phyloP scores from a whole-genome alignment of 192 early-diverging fungal species.

The Polychytrium aggregatum region DNA sequence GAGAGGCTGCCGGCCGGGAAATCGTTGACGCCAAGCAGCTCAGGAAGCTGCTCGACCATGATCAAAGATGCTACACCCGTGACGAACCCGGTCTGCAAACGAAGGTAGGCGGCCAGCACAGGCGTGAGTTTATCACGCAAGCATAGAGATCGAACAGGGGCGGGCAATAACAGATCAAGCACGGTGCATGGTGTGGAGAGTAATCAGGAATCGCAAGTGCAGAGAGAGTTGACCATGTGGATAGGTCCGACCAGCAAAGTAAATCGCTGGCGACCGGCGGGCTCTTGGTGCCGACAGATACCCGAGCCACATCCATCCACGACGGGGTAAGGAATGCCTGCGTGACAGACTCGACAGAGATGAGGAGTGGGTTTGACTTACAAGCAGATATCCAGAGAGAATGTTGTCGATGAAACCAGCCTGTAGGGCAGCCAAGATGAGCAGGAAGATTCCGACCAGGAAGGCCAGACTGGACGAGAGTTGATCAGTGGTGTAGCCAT shows the following conservation, averaged over 20 bases:
- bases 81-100: conserved; percentile 9
- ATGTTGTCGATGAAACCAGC: conserved; percentile 32
- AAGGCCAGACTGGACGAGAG: conserved; percentile 14
- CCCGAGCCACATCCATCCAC: too few relatives aligned
- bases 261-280: too few relatives aligned
- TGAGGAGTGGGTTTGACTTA: too few relatives aligned
- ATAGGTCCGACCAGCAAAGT: too few relatives aligned
- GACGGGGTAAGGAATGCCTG: too few relatives aligned
- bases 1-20: not conserved
- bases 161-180: too few relatives aligned
- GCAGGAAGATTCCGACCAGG: conserved; percentile 16
- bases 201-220: too few relatives aligned
- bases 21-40: conserved; percentile 9
- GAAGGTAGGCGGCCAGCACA: not conserved
- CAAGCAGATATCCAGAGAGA: conserved; percentile 23
- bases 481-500: conserved; percentile 5
- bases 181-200: too few relatives aligned
- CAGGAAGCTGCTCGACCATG: conserved; percentile 25
- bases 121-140: too few relatives aligned
- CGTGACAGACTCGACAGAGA: not conserved
- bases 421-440: conserved; percentile 12
- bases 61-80: conserved; percentile 17
- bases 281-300: too few relatives aligned
- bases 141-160: too few relatives aligned
- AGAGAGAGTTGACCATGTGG: too few relatives aligned